Conservation (phyloP, 2,329 filamentous ascomycete genomes). For the Microsporum canis region DNA sequence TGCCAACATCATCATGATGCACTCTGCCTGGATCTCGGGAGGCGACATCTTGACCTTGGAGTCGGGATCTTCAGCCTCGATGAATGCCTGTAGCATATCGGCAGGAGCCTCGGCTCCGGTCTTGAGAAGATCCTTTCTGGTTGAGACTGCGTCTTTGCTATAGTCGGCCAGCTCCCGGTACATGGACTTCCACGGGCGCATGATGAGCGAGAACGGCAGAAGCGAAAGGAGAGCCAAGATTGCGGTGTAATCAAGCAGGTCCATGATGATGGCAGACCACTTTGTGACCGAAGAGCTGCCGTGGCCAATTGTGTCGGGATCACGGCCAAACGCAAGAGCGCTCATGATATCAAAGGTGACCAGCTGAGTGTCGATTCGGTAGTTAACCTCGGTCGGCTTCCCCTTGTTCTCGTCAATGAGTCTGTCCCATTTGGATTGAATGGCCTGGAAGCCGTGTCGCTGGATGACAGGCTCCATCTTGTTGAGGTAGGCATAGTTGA, state of each 20-base stretch:
- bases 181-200: constrained; percentile 4
- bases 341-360: constrained; percentile 7
- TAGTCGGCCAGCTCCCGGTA: constrained; percentile 1
- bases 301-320: neutral
- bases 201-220: constrained; percentile 1
- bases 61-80: constrained; percentile 4
- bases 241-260: neutral
- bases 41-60: constrained; percentile 5
- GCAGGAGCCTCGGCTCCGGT: neutral
- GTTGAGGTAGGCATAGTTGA: constrained; percentile 4
- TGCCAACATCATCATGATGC: constrained; percentile 6
- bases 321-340: constrained; percentile 5
- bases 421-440: constrained; percentile 2
- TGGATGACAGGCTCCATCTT: constrained; percentile 5
- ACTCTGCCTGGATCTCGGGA: constrained; percentile 1
- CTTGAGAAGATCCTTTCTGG: neutral
- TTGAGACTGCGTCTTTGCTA: constrained; percentile 1
- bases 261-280: constrained; percentile 4
- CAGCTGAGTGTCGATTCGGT: constrained; percentile 5
- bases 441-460: constrained; percentile 1
- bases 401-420: neutral
- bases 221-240: constrained; percentile 1
- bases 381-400: constrained; percentile 5
- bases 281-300: constrained; percentile 2
- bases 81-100: constrained; percentile 5